Conservation (phyloP, 1,284 basidiomycete species). For the Heterobasidion parviporum region DNA sequence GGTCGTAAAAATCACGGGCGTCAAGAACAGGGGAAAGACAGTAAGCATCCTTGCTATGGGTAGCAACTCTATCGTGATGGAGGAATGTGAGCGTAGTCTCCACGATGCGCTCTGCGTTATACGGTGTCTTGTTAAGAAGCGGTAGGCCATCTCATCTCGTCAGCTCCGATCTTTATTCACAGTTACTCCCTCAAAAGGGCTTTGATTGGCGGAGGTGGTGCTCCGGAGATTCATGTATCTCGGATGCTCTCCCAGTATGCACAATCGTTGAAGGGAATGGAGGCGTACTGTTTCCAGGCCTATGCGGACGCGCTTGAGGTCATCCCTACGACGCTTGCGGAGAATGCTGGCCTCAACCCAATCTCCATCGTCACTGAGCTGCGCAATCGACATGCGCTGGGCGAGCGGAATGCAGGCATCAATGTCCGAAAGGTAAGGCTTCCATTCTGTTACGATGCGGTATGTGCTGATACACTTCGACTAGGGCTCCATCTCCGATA, state of each 20-base stretch:
- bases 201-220: conserved; percentile 94
- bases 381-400: conserved; percentile 92
- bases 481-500: conserved; percentile 93
- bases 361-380: conserved; percentile 98
- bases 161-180: background rate
- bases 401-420: conserved; percentile 94
- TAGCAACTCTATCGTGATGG: conserved; percentile 88
- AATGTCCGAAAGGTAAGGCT: conserved; percentile 85
- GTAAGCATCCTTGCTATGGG: conserved; percentile 96
- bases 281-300: conserved; percentile 98
- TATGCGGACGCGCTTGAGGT: conserved; percentile 98
- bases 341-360: conserved; percentile 97
- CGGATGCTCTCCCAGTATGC: conserved; percentile 87
- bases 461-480: background rate
- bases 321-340: conserved; percentile 95
- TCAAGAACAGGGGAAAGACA: conserved; percentile 93
- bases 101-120: conserved; percentile 99
- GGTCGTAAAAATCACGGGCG: conserved; percentile 91
- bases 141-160: conserved; percentile 40
- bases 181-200: conserved; percentile 45
- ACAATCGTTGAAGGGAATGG: conserved; percentile 95
- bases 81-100: conserved; percentile 95
- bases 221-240: conserved; percentile 98
- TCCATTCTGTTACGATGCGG: background rate
- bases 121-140: conserved; percentile 96